Evolutionary conservation across 1,284 basidiomycete species (phyloP).

Genomic region (Boletellus sp.): DNA sequence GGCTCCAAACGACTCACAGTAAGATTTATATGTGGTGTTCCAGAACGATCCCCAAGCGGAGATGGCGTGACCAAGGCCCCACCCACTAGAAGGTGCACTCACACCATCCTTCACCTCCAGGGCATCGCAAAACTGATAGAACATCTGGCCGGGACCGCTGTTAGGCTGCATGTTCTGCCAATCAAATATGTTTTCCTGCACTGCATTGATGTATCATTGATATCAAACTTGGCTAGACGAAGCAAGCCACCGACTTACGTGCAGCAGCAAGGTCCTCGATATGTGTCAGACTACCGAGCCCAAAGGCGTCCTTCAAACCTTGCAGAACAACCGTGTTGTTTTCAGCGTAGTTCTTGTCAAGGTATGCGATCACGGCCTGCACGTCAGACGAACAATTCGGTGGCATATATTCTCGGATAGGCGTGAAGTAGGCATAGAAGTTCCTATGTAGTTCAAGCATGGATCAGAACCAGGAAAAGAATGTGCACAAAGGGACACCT

Average conservation of each 20-base stretch:
- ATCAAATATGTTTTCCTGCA: conserved; percentile 51
- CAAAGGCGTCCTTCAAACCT: conserved; percentile 53
- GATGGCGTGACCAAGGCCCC: conserved; percentile 62
- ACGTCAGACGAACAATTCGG: conserved; percentile 71
- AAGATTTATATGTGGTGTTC: conserved; percentile 36
- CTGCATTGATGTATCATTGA: conserved; percentile 23
- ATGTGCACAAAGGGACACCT: not conserved
- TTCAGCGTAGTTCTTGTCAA: conserved; percentile 54
- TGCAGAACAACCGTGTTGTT: conserved; percentile 45
- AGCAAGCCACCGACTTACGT: conserved; percentile 23
- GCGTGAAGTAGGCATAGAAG: conserved; percentile 72
- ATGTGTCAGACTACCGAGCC: conserved; percentile 54
- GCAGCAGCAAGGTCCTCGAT: conserved; percentile 66
- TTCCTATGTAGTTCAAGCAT: conserved; percentile 37
- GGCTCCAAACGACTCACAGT: conserved; percentile 27
- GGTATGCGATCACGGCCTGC: conserved; percentile 55
- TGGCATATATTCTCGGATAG: conserved; percentile 66
- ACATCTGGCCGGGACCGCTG: conserved; percentile 37
- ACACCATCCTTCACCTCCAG: conserved; percentile 65
- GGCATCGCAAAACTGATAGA: conserved; percentile 70
- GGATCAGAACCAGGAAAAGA: not conserved
- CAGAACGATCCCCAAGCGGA: conserved; percentile 57
- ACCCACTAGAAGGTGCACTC: conserved; percentile 52
- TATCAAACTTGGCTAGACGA: not conserved
- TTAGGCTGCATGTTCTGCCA: conserved; percentile 45